Evolutionary conservation across 805 yeast genomes (phyloP).

Genomic region (Candida tallmaniae): DNA sequence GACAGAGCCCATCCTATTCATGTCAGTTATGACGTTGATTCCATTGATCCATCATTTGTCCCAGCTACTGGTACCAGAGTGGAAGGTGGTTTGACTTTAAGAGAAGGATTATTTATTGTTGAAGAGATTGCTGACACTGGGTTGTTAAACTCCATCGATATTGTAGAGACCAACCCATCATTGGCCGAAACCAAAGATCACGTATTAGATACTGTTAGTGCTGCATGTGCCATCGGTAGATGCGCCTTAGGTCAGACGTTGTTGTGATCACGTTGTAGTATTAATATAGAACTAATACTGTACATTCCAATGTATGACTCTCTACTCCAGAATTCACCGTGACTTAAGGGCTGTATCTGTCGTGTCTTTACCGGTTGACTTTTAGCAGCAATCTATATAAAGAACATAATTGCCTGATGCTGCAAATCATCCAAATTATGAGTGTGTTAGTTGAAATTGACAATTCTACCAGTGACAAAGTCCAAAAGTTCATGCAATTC

Average conservation of each 20-base stretch:
- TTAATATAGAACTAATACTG: no score
- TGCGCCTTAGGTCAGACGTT: constrained; percentile 94
- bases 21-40: constrained; percentile 92
- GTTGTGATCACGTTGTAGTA: constrained; percentile 20
- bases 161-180: constrained; percentile 90
- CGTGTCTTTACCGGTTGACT: constrained; percentile 7
- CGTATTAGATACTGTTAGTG: constrained; percentile 77
- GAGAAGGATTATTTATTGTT: constrained; percentile 90
- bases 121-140: constrained; percentile 92
- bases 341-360: no score
- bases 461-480: constrained; percentile 51
- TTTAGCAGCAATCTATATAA: constrained; percentile 9
- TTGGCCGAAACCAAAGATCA: constrained; percentile 75
- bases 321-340: no score
- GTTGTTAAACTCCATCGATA: constrained; percentile 79
- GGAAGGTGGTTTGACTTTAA: constrained; percentile 88
- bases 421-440: no score
- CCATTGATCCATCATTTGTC: constrained; percentile 88
- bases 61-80: constrained; percentile 99
- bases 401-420: no score
- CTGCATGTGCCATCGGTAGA: constrained; percentile 87
- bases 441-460: constrained; percentile 32
- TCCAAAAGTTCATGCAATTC: constrained; percentile 67
- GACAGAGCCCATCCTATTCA: constrained; percentile 68
- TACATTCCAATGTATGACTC: no score